These are phyloP conservation scores for Porphyrellus cyaneotinctus DNA, from an alignment of 768 basidiomycete genomes.

Conservation along the genomic window DNA sequence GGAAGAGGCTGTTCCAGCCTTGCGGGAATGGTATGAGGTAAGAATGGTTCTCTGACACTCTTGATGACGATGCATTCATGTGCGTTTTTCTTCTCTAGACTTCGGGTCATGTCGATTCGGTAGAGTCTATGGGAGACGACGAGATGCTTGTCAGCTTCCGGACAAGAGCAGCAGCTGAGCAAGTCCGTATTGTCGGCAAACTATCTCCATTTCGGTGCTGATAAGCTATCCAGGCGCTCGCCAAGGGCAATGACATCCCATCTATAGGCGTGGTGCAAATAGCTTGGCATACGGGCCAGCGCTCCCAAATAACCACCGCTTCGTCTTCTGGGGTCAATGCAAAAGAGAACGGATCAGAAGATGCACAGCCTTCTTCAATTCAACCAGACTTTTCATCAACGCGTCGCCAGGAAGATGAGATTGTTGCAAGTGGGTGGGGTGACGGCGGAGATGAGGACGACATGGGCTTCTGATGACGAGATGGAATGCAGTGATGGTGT, in stretches of 20 bases:
- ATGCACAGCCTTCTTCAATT: conserved; percentile 19
- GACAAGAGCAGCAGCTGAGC: conserved; percentile 70
- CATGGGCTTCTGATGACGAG: conserved; percentile 55
- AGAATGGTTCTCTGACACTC: conserved; percentile 1
- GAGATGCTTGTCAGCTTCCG: conserved; percentile 67
- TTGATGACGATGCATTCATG: background rate
- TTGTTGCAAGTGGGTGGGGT: conserved; percentile 68
- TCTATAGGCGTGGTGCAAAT: conserved; percentile 62
- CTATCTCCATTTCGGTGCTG: conserved; percentile 1
- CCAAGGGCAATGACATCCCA: conserved; percentile 67
- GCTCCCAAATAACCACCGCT: conserved; percentile 15
- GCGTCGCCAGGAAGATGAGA: conserved; percentile 53
- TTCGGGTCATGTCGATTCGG: conserved; percentile 64
- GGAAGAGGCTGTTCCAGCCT: conserved; percentile 49
- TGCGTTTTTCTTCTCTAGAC: conserved; percentile 38
- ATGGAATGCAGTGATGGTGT: background rate
- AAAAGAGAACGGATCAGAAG: conserved; percentile 23
- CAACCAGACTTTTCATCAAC: conserved; percentile 26
- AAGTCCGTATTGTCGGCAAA: conserved; percentile 42
- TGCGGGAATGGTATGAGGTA: conserved; percentile 86
- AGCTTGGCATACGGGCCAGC: conserved; percentile 54
- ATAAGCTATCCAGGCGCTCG: conserved; percentile 50
- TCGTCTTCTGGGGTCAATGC: conserved; percentile 19
- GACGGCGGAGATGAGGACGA: conserved; percentile 61
- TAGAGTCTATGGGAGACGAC: conserved; percentile 52